Base-by-base conservation (phyloP, 257 asterid genomes). In the Salvia splendens region DNA sequence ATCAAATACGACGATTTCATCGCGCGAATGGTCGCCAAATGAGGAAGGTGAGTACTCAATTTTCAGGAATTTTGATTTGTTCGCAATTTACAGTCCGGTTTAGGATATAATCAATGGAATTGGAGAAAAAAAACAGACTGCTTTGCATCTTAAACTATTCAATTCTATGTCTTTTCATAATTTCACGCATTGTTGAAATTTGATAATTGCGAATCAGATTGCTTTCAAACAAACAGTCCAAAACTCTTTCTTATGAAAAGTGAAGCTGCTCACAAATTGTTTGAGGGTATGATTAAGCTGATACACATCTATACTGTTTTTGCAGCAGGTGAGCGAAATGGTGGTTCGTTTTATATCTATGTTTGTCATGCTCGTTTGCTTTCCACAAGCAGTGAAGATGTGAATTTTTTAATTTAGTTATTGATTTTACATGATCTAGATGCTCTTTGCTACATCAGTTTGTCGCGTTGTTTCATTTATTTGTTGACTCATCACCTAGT, bases 21-120 rank as follows among this genome's bases (percentile, higher is more conserved):
- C 53, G 86, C 95, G 8, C 84, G 98, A 74, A 89, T 92, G 97
- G 95, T 92, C 50, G 97, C 98, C 53, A 89, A 92, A 82, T 92
- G 88, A 83, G 53, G 33, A 61, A 69, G 80, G 80, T 67, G 55
- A 62, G 42, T n/a, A 47, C 62, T 56, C 5, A 28, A 16, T 45
- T 33, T 61, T 43, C 16, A 16, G 41, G 30, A 24, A 28, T 61
- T 65, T 15, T 47, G 24, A 24, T 24, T 24, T 24, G 3, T 24
- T 24, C 30, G 30, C 30, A 12, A 75, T 79, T 75, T 4, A 33
- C 30, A 54, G 50, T 63, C 47, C 30, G 46, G 24, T 9, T n/a
- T 20, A 14, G 30, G 30, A 24, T 24, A 24, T 24, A 2, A 24
- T 24, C 30, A 24, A 24, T 24, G 2, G 30, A 24, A 24, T 24